Evolutionary conservation across 2,329 filamentous ascomycete genomes (phyloP), one percentile per base, ranked within the genome.

Genomic region (Fusarium sp.): DNA sequence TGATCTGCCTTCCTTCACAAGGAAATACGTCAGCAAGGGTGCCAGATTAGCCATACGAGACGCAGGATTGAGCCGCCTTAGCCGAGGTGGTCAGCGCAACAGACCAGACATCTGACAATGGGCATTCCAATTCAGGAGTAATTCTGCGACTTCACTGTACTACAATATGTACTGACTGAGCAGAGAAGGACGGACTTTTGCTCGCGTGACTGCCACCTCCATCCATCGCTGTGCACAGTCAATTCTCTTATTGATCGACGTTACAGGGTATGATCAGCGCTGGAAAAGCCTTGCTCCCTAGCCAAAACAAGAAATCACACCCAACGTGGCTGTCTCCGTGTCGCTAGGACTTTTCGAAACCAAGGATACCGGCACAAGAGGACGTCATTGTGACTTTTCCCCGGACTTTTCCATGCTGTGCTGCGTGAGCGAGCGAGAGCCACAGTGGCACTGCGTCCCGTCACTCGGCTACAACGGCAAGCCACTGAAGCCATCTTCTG

Each of bases 31-130:
- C 31, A 57, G 23, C 54, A 59, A 46, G 29, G 52, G 13, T 39
- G n/a, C 33, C 6, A 54, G 13, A 61, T 61, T 54, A 61, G 21
- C 56, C 56, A 61, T 61, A 61, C 58, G 58, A 61, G 47, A n/a
- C 8, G 46, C 23, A 54, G 53, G 57, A 61, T 61, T 61, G 27
- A 61, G 46, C 56, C 58, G 56, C 47, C 37, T 21, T 61, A 61
- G 35, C 58, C 58, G 58, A 61, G 56, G 27, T 59, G 58, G 58
- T 61, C 46, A 61, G 56, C 35, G 25, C 11, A 18, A 18, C 20
- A 15, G 27, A 29, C 45, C 31, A n/a, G 29, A 36, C 40, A 54
- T 45, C 40, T 61, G 56, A 61, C 58, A 35, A 4, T 15, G 31
- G 3, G n/a, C 33, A 61, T 46, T 27, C 31, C 43, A 55, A 6